Base-by-base conservation (phyloP, 768 basidiomycete genomes). In the Tricholoma bakamatsutake region DNA sequence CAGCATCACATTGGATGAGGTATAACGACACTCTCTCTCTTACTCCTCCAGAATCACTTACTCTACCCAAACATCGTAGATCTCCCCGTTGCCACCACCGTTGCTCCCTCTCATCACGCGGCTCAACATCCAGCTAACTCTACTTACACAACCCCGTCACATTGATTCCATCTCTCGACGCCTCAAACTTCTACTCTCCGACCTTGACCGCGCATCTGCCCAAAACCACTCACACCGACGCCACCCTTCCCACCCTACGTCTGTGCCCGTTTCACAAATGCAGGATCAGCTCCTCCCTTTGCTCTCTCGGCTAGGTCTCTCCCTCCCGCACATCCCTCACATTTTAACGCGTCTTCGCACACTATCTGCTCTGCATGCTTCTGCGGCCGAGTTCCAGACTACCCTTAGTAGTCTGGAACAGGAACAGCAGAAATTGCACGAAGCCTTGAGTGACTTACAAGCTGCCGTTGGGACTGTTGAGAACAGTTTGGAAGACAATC, bases 131-230 rank as follows among this genome's bases (percentile, higher is more conserved):
- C 93, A 97, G 67, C 75, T 98, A 21, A 82, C 85, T 6, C 77
- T 98, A 13, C 83, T 99, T 46, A 91, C 96, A 0, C 94, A 98
- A 73, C 96, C 97, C 0, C 85, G 95, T 13, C 94, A 98, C 66
- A 86, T 98, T 50, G 97, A 99, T 69, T 90, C 93, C 10, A 89
- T 98, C 59, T 95, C 95, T 1, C 83, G 96, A 4, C 86, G 96
- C 4, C 81, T 98, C 58, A 99, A 98, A 65, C 75, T 98, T 7
- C 81, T 98, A 15, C 78, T 96, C 12, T 87, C 93, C 1, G 97
- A 99, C 69, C 81, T 99, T 50, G 96, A 98, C 50, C 86, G 95
- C 30, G 83, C 87, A 33, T 77, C 73, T 11, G 73, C 77, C 13
- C 83, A 76, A 66, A 76, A 74, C 53, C 76, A 71, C 61, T 66